phyloP scores from a whole-genome alignment of 345 rosid genomes.

The Gynandropsis gynandra region DNA sequence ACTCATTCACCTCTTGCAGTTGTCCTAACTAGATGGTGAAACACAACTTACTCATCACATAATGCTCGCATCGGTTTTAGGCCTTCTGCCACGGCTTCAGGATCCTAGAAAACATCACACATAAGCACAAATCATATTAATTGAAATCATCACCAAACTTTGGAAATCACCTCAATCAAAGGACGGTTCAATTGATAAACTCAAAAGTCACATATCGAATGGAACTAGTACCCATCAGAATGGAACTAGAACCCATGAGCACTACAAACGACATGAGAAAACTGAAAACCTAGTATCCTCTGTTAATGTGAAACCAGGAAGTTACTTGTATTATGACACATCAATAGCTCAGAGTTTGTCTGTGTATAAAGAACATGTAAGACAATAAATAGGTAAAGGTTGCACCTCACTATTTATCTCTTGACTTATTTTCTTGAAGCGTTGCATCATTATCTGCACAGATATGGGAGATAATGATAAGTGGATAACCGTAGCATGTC shows the following conservation, averaged over 20 bases:
- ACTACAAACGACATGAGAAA: not conserved
- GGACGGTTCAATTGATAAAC: not conserved
- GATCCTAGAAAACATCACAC: slow-evolving; percentile 29
- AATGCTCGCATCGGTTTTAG: slow-evolving; percentile 32
- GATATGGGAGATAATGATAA: slow-evolving; percentile 6
- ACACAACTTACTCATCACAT: slow-evolving; percentile 33
- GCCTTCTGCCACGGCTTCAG: slow-evolving; percentile 36
- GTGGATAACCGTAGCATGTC: not conserved
- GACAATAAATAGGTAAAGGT: not conserved
- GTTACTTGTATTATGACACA: not conserved
- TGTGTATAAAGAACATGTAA: slow-evolving; percentile 9
- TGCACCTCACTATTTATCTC: slow-evolving; percentile 32
- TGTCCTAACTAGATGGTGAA: not conserved
- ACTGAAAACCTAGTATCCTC: not conserved
- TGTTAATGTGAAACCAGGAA: not conserved
- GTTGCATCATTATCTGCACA: slow-evolving; percentile 39
- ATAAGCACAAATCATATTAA: slow-evolving; percentile 5
- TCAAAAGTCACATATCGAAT: slow-evolving; percentile 2
- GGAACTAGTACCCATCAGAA: too few relatives aligned
- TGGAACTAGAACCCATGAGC: not conserved
- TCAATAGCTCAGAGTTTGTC: slow-evolving; percentile 2
- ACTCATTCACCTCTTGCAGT: too few relatives aligned
- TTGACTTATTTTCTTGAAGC: slow-evolving; percentile 31
- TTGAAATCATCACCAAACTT: slow-evolving; percentile 9
- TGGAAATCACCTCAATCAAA: slow-evolving; percentile 6